A percentile compares a stretch with the other conserved stretches of the same genome.
Evolutionary conservation across 2,329 filamentous ascomycete species (phyloP).

Genomic region (Clonostachys sp.): DNA sequence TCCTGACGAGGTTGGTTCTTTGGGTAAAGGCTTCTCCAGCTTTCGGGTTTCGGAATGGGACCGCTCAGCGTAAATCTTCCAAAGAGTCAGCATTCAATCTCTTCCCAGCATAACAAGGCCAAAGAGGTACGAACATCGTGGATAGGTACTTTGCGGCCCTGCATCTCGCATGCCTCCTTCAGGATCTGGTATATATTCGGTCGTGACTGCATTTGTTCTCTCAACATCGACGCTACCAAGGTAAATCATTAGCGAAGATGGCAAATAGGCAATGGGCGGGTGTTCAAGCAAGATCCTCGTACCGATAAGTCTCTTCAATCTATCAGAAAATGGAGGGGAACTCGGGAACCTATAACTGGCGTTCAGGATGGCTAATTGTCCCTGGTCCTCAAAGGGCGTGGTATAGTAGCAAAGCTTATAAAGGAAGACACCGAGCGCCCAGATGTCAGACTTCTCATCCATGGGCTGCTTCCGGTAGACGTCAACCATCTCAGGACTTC

Average conservation of each 20-base stretch:
- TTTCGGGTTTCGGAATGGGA: conserved; percentile 58
- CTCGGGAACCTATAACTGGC: conserved; percentile 88
- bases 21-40: conserved; percentile 44
- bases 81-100: background rate
- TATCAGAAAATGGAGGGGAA: conserved; percentile 85
- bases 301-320: conserved; percentile 88
- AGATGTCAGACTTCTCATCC: conserved; percentile 98
- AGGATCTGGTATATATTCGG: conserved; percentile 95
- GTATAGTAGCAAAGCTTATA: conserved; percentile 99
- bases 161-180: conserved; percentile 82
- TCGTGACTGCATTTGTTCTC: conserved; percentile 70
- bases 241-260: conserved; percentile 9
- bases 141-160: conserved; percentile 79
- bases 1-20: conserved; percentile 41
- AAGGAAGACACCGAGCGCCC: conserved; percentile 88
- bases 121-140: conserved; percentile 66
- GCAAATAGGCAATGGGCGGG: background rate
- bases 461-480: conserved; percentile 95
- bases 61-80: conserved; percentile 67
- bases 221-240: conserved; percentile 77
- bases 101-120: background rate
- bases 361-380: conserved; percentile 94
- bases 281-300: conserved; percentile 2
- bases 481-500: conserved; percentile 98
- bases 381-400: conserved; percentile 95